These are phyloP conservation scores for Paradendryphiella salina DNA, from an alignment of 2,329 filamentous ascomycete species.

Conservation along the genomic window DNA sequence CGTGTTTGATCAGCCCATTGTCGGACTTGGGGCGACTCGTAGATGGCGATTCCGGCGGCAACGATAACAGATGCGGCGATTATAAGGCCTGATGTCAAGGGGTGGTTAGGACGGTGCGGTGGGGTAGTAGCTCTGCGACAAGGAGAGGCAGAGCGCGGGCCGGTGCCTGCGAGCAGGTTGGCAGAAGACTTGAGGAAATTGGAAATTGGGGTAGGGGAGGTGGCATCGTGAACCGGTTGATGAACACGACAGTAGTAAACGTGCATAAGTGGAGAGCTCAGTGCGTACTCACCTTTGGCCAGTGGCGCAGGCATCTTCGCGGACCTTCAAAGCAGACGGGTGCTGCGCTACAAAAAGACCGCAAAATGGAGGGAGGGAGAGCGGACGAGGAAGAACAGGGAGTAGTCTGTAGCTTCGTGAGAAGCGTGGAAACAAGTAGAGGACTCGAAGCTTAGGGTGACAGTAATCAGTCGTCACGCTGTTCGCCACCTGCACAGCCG, in stretches of 20 bases:
- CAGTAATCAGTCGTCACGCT: not conserved
- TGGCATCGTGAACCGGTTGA: constrained; percentile 3
- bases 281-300: constrained; percentile 44
- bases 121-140: constrained; percentile 9
- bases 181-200: constrained; percentile 13
- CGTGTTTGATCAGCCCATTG: constrained; percentile 65
- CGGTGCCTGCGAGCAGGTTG: constrained; percentile 42
- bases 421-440: constrained; percentile 1
- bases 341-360: not conserved
- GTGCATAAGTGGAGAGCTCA: constrained; percentile 27
- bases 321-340: not conserved
- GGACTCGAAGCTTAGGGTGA: constrained; percentile 2
- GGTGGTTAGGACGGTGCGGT: constrained; percentile 33
- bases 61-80: constrained; percentile 64
- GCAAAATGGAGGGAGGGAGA: not conserved
- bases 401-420: not conserved
- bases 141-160: constrained; percentile 22
- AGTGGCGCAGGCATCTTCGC: constrained; percentile 46
- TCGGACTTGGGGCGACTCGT: constrained; percentile 65
- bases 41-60: constrained; percentile 64
- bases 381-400: not conserved
- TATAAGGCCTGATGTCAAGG: constrained; percentile 58
- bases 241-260: constrained; percentile 28
- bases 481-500: constrained; percentile 14
- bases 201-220: not conserved